Evolutionary conservation across 164 flowering plant species (phyloP).

Genomic region (Kingdonia uniflora): DNA sequence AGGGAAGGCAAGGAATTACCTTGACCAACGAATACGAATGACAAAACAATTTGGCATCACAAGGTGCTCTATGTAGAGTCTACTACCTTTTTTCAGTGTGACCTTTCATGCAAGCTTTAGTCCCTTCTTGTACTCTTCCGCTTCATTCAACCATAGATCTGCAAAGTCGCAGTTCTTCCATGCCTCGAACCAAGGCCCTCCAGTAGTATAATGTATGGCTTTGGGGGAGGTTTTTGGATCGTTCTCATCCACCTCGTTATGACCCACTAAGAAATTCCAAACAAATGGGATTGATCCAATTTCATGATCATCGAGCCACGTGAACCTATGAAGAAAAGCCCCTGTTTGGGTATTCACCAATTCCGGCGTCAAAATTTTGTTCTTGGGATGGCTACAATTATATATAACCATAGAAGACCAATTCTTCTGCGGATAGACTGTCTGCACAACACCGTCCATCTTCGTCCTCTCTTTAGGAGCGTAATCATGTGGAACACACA

Average conservation of each 20-base stretch:
- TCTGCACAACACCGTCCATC: slow-evolving; percentile 9
- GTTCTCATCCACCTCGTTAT: slow-evolving; percentile 3
- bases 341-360: slow-evolving; percentile 2
- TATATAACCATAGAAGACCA: slow-evolving; percentile 9
- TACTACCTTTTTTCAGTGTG: too few relatives aligned
- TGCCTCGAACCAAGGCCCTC: slow-evolving; percentile 9
- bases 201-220: slow-evolving; percentile 4
- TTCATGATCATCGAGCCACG: slow-evolving; percentile 7
- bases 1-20: too few relatives aligned
- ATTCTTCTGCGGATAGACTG: slow-evolving; percentile 5
- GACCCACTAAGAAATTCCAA: slow-evolving; percentile 10
- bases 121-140: slow-evolving; percentile 4
- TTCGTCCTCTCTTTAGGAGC: slow-evolving; percentile 6
- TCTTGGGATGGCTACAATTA: slow-evolving; percentile 6
- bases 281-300: slow-evolving; percentile 5
- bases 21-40: too few relatives aligned
- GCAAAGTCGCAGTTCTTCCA: slow-evolving; percentile 9
- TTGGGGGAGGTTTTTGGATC: neutral
- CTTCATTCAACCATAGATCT: slow-evolving; percentile 2
- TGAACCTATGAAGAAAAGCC: slow-evolving; percentile 7
- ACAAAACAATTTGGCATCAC: too few relatives aligned
- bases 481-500: slow-evolving; percentile 9
- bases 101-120: neutral
- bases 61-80: too few relatives aligned
- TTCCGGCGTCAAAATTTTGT: slow-evolving; percentile 7